Percentiles rank a stretch among this genome's conserved stretches.
These are phyloP conservation scores for Epichloe bromicola DNA, from an alignment of 2,329 filamentous ascomycete genomes.

Conservation along the genomic window DNA sequence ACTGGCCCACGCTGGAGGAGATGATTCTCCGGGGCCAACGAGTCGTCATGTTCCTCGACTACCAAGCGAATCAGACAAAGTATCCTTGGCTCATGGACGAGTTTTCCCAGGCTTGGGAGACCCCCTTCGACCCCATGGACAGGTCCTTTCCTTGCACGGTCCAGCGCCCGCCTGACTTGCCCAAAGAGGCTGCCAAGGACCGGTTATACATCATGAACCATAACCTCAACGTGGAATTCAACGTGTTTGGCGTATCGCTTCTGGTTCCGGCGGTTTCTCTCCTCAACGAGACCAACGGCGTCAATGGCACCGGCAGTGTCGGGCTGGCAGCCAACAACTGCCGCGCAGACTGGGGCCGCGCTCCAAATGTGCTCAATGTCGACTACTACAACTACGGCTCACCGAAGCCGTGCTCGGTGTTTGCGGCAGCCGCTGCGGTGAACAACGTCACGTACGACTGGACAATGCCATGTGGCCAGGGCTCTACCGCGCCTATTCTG, in stretches of 20 bases:
- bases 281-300: constrained; percentile 60
- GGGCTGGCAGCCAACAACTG: constrained; percentile 54
- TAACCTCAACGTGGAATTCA: constrained; percentile 73
- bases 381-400: constrained; percentile 71
- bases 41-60: constrained; percentile 74
- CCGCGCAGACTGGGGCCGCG: constrained; percentile 44
- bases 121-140: constrained; percentile 65
- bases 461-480: constrained; percentile 37
- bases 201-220: constrained; percentile 79
- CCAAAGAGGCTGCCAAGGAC: constrained; percentile 37
- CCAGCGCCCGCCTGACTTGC: constrained; percentile 61
- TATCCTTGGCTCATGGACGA: constrained; percentile 80
- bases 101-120: constrained; percentile 84
- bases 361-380: constrained; percentile 69
- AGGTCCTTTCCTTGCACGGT: constrained; percentile 61
- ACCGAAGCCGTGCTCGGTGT: constrained; percentile 53
- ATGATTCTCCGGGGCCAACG: constrained; percentile 62
- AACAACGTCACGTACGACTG: constrained; percentile 61
- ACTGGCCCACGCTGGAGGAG: constrained; percentile 73
- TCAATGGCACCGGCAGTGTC: constrained; percentile 50
- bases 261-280: constrained; percentile 59
- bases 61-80: constrained; percentile 62
- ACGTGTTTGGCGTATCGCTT: constrained; percentile 48
- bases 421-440: constrained; percentile 53
- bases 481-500: neutral